phyloP scores from a whole-genome alignment of 106 monocot genomes.

The Dioscorea alata region DNA sequence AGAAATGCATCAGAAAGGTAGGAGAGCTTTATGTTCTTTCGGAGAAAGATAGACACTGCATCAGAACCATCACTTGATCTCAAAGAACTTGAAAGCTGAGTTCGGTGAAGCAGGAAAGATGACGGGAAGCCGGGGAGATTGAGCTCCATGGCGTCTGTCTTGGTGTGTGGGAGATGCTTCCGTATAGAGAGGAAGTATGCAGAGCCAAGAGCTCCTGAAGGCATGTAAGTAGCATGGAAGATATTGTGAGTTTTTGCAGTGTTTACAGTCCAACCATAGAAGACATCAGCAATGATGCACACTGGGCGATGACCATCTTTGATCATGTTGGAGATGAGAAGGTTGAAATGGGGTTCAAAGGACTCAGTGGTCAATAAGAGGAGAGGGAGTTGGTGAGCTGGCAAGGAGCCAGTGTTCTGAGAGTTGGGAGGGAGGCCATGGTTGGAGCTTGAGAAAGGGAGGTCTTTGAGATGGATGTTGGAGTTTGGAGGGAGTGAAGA shows the following conservation, averaged over 20 bases:
- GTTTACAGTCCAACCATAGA: slow-evolving; percentile 34
- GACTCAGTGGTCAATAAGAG: slow-evolving; percentile 26
- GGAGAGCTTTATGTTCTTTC: neutral
- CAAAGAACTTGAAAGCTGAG: slow-evolving; percentile 7
- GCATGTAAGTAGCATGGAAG: slow-evolving; percentile 34
- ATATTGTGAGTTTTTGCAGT: slow-evolving; percentile 19
- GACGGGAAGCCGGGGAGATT: slow-evolving; percentile 20
- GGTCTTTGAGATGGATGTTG: slow-evolving; percentile 22
- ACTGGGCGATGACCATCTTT: neutral
- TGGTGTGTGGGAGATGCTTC: slow-evolving; percentile 18
- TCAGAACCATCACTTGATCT: slow-evolving; percentile 1
- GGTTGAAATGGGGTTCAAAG: slow-evolving; percentile 11
- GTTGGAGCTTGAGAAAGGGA: slow-evolving; percentile 31
- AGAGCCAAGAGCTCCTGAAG: slow-evolving; percentile 28
- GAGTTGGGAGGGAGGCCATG: slow-evolving; percentile 32
- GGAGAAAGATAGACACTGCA: slow-evolving; percentile 1
- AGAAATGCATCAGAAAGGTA: slow-evolving; percentile 11
- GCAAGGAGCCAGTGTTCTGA: slow-evolving; percentile 39
- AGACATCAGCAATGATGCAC: slow-evolving; percentile 33
- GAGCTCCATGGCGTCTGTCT: slow-evolving; percentile 14
- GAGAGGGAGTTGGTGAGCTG: slow-evolving; percentile 13
- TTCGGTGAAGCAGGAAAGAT: slow-evolving; percentile 11
- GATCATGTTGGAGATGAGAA: slow-evolving; percentile 10
- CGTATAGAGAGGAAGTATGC: slow-evolving; percentile 24
- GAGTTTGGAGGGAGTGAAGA: slow-evolving; percentile 8